Conservation (phyloP, 2,329 filamentous ascomycete species). For the Neopestalotiopsis rosae region DNA sequence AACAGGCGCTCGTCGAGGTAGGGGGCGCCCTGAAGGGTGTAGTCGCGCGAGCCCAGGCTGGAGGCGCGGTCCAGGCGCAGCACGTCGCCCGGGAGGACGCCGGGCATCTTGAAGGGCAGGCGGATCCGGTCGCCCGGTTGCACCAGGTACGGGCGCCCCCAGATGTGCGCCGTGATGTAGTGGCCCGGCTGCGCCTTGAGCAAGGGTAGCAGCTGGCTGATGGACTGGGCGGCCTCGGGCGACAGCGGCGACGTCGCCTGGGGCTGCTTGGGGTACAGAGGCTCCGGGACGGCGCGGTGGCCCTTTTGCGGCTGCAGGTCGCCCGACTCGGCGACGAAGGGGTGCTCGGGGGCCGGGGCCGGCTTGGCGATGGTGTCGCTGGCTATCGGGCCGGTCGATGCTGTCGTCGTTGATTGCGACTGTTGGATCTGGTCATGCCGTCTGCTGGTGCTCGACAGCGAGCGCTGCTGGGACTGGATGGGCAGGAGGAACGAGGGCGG, state of each 20-base stretch:
- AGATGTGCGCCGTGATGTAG: slow-evolving; percentile 82
- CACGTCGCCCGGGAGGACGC: slow-evolving; percentile 79
- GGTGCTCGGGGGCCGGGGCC: slow-evolving; percentile 24
- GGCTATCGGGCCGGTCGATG: slow-evolving; percentile 12
- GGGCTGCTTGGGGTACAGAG: slow-evolving; percentile 21
- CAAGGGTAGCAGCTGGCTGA: slow-evolving; percentile 66
- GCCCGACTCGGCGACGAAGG: slow-evolving; percentile 18
- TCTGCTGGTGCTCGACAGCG: slow-evolving; percentile 39
- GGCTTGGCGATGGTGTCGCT: slow-evolving; percentile 15
- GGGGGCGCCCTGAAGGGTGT: slow-evolving; percentile 82
- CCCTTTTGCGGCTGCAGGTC: slow-evolving; percentile 23
- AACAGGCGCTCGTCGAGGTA: slow-evolving; percentile 85
- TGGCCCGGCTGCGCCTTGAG: slow-evolving; percentile 75
- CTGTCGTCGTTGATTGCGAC: neutral
- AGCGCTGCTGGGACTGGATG: slow-evolving; percentile 46
- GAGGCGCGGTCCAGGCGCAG: slow-evolving; percentile 87
- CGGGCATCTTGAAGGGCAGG: slow-evolving; percentile 80
- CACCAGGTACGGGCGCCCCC: slow-evolving; percentile 80
- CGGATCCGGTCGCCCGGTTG: slow-evolving; percentile 77
- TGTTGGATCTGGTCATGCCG: slow-evolving; percentile 23
- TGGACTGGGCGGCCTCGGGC: slow-evolving; percentile 57
- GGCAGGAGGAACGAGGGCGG: slow-evolving; percentile 59
- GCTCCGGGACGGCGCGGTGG: slow-evolving; percentile 10
- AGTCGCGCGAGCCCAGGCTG: slow-evolving; percentile 84
- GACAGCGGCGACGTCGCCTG: slow-evolving; percentile 30